These are phyloP conservation scores for Penicillium mononematosum DNA, from an alignment of 495 filamentous ascomycete genomes.

Conservation along the genomic window DNA sequence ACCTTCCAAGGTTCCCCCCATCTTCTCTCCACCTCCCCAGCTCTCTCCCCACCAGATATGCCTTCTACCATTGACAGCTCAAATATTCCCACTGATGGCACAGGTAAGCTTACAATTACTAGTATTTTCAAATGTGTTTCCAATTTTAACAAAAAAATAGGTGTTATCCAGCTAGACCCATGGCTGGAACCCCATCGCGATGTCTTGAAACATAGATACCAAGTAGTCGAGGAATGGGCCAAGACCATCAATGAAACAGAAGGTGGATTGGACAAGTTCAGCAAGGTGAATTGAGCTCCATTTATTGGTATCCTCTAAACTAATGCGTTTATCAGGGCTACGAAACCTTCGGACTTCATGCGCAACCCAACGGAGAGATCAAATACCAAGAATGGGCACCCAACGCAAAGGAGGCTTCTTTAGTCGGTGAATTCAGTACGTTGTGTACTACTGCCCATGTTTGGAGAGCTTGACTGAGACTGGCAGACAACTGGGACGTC, in stretches of 20 bases:
- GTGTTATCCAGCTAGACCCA: slow-evolving; percentile 83
- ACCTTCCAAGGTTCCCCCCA: not conserved
- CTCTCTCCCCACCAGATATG: slow-evolving; percentile 4
- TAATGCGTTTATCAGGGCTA: slow-evolving; percentile 53
- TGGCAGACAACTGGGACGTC: slow-evolving; percentile 82
- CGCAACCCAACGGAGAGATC: slow-evolving; percentile 77
- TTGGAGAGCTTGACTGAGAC: slow-evolving; percentile 30
- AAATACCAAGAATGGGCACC: slow-evolving; percentile 96
- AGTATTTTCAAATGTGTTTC: not conserved
- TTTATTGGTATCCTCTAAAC: not conserved
- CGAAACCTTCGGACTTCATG: slow-evolving; percentile 81
- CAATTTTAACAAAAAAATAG: slow-evolving; percentile 39
- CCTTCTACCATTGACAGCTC: slow-evolving; percentile 8
- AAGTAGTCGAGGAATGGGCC: slow-evolving; percentile 85
- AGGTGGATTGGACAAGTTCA: slow-evolving; percentile 90
- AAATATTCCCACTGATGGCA: slow-evolving; percentile 8
- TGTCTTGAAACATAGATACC: slow-evolving; percentile 70
- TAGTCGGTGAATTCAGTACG: slow-evolving; percentile 97
- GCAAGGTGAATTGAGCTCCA: slow-evolving; percentile 56
- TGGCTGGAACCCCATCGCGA: slow-evolving; percentile 85
- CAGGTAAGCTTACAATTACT: not conserved
- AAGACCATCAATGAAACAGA: slow-evolving; percentile 76
- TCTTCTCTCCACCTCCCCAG: slow-evolving; percentile 6
- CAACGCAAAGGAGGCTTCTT: slow-evolving; percentile 73
- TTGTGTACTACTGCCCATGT: slow-evolving; percentile 9